Percentiles rank a stretch among this genome's conserved stretches.
These are phyloP conservation scores for Lunasporangiospora selenospora DNA, from an alignment of 192 early-diverging fungal species.

Conservation along the genomic window DNA sequence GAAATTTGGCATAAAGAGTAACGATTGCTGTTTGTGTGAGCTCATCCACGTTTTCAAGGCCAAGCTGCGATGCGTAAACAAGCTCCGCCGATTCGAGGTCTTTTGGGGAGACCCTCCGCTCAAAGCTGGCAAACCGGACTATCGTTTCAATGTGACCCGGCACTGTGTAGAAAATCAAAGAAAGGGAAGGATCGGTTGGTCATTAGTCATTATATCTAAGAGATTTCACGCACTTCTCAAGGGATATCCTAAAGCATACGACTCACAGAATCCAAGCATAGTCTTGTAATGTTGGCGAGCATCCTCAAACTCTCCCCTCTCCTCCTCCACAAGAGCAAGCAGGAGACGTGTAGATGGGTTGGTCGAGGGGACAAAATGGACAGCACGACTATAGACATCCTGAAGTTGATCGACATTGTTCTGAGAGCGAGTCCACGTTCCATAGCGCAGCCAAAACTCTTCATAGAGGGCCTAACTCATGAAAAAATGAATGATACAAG, in stretches of 20 bases:
- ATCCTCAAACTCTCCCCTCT: constrained; percentile 57
- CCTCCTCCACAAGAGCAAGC: constrained; percentile 69
- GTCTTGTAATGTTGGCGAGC: constrained; percentile 65
- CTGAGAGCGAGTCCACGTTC: constrained; percentile 56
- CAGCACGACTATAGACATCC: constrained; percentile 63
- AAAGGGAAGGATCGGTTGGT: not conserved
- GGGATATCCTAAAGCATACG: not conserved
- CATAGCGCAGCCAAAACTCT: constrained; percentile 80
- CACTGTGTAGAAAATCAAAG: constrained; percentile 45
- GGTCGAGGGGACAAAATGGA: constrained; percentile 58
- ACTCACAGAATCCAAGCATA: constrained; percentile 60
- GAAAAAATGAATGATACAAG: not conserved
- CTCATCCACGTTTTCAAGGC: constrained; percentile 46
- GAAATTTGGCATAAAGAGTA: constrained; percentile 57
- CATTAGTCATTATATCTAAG: not conserved
- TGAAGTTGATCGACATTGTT: constrained; percentile 54
- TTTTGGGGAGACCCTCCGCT: constrained; percentile 58
- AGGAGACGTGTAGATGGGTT: constrained; percentile 64
- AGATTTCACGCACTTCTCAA: not conserved
- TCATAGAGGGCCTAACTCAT: constrained; percentile 74
- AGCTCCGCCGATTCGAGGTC: constrained; percentile 48
- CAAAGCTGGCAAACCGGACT: constrained; percentile 68
- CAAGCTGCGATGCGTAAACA: constrained; percentile 42
- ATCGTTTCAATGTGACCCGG: constrained; percentile 72
- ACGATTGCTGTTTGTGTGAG: constrained; percentile 59